Evolutionary conservation across 805 yeast species (phyloP).

Genomic region (Kazachstania bromeliacearum): DNA sequence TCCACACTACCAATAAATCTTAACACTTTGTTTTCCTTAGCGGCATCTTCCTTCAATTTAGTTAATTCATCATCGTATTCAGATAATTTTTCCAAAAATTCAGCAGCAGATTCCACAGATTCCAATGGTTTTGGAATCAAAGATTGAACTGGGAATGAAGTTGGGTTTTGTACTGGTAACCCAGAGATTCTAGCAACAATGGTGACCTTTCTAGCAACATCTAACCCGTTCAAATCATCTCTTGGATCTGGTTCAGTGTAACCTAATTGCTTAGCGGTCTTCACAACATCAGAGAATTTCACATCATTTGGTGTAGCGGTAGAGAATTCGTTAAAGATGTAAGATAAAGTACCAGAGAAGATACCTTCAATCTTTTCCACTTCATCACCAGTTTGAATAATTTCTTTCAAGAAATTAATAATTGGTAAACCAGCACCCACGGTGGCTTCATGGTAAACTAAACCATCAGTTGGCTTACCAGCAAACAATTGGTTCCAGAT

Average conservation of each 20-base stretch:
- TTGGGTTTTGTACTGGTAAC: conserved; percentile 70
- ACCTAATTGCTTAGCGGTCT: conserved; percentile 81
- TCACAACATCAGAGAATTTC: conserved; percentile 84
- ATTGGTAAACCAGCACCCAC: conserved; percentile 98
- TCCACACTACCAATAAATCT: conserved; percentile 92
- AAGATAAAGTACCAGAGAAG: conserved; percentile 90
- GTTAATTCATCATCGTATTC: conserved; percentile 74
- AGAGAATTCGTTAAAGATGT: conserved; percentile 89
- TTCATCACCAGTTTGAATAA: conserved; percentile 88
- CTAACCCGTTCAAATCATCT: conserved; percentile 96
- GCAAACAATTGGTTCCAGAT: conserved; percentile 76
- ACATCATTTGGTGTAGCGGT: conserved; percentile 50
- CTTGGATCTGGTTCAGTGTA: conserved; percentile 99
- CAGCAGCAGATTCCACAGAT: conserved; percentile 58
- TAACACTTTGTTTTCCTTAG: conserved; percentile 72
- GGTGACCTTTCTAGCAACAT: conserved; percentile 96
- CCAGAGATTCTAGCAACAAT: conserved; percentile 93
- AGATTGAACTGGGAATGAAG: conserved; percentile 89
- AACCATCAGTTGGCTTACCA: conserved; percentile 42
- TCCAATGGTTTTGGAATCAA: conserved; percentile 84
- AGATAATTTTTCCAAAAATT: conserved; percentile 74
- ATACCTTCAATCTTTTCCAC: conserved; percentile 90
- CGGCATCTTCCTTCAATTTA: conserved; percentile 69
- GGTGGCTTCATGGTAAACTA: conserved; percentile 95
- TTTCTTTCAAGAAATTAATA: conserved; percentile 78